Evolutionary conservation across 202 grass and related monocot species (phyloP), one percentile per base, ranked within the genome.

Genomic region (Carex arenaria): DNA sequence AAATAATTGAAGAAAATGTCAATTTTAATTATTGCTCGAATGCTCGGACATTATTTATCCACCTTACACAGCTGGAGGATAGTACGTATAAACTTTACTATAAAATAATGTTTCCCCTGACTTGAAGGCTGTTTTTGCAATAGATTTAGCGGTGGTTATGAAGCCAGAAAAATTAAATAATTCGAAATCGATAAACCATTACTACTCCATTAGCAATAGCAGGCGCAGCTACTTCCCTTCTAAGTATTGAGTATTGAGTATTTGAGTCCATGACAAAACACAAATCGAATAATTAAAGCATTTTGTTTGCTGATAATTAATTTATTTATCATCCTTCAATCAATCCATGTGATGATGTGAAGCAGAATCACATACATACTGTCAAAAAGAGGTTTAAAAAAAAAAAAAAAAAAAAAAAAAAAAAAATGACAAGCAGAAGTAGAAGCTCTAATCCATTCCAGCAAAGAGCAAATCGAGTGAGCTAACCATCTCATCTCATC

Each of bases 121-220:
- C 36, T 10, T 30, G 22, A 26, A 54, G 28, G 7, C 26, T 75
- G 31, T 7, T 55, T 30, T 54, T 13, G 72, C 34, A 18, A 53
- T 75, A 2, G 6, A 18, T 74, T 26, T 31, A 75, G 23, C 30
- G 13, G 49, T 55, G 23, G 14, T 71, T 15, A 69, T 42, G 34
- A 69, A 73, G 51, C 19, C 26, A 43, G 70, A 73, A 73, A 73
- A 73, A 53, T 52, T 73, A 52, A 73, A 73, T 73, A 15, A 42
- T 43, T 72, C 26, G 10, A 0, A 73, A 28, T 26, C 11, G 7
- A 1, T 73, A 72, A 52, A 51, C 70, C 20, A 52, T 52, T 51
- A 73, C 1, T 51, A 73, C 1, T 26, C 26, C 26, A 26, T 26
- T 26, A 26, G 18, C 43, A 52, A 40, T 40, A 40, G 51, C 43